Evolutionary conservation across 805 yeast species (phyloP), one percentile per base, ranked within the genome.

Genomic region (Debaryomyces castellii): DNA sequence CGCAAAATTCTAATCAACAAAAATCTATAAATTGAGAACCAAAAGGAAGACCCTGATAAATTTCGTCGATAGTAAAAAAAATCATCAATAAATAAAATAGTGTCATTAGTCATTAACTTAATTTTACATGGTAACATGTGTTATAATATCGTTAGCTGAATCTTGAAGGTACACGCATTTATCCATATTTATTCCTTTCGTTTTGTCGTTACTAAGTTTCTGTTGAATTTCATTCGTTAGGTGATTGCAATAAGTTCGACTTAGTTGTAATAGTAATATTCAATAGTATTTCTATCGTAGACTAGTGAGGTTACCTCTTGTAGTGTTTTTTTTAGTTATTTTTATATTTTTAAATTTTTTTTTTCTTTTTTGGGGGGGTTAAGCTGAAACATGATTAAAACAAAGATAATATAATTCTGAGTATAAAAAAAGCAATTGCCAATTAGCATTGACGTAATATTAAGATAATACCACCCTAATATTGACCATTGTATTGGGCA

Each of bases 401-500:
- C 40, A 42, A 41, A 16, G 23, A 34, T 23, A 36, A n/a, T 23
- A 18, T 21, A 10, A 23, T 21, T 27, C 21, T 5, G 35, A 33
- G 28, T 28, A 40, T 23, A 44, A 34, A 34, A 41, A 28, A n/a
- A 33, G 14, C 11, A 22, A 27, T 42, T n/a, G 30, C 36, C 17
- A 36, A 21, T 18, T 36, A 4, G 24, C 11, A 7, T 25, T 25
- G 28, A 12, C 4, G 28, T 9, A 10, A 25, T 25, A 9, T 9
- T 25, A 9, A 10, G 12, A 6, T 12, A 9, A 4, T 9, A 6
- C n/a, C 28, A 9, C 28, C 4, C 11, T 25, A 25, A 25, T 25
- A 25, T 25, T 33, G 47, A 50, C 42, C 48, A 58, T 43, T 49
- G 22, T 49, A 47, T 41, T 53, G 63, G 25, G 51, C 53, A 43